A percentile compares a stretch with the other conserved stretches of the same genome.
These are phyloP conservation scores for Gillenia trifoliata DNA, from an alignment of 306 rosid genomes.

Conservation along the genomic window DNA sequence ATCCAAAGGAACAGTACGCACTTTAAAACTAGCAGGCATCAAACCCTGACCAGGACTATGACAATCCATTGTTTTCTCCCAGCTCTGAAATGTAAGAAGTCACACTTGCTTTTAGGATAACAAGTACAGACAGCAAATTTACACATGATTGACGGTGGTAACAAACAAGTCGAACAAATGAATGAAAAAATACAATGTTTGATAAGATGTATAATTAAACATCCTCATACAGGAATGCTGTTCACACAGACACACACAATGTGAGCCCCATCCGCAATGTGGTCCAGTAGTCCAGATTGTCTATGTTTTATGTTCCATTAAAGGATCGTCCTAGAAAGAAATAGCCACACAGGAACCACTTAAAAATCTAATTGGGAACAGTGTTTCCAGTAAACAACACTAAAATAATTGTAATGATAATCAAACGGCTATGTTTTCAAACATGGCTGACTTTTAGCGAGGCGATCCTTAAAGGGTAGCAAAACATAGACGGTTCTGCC, in stretches of 20 bases:
- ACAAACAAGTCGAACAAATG: background rate
- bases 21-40: conserved; percentile 95
- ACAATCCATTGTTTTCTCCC: conserved; percentile 96
- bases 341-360: background rate
- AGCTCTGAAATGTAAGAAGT: conserved; percentile 53
- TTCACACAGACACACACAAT: background rate
- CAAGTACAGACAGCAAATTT: background rate
- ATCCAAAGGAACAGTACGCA: conserved; percentile 75
- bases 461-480: background rate
- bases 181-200: background rate
- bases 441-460: background rate
- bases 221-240: background rate
- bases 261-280: background rate
- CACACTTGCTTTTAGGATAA: conserved; percentile 1
- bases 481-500: background rate
- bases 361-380: background rate
- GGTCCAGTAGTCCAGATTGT: background rate
- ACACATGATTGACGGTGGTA: background rate
- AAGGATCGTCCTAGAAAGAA: background rate
- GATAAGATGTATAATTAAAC: background rate
- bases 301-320: background rate
- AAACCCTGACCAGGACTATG: conserved; percentile 93
- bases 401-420: background rate
- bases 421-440: background rate
- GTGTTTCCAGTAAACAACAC: background rate